Conservation (phyloP, 768 basidiomycete species). For the Termitomyces sp. region DNA sequence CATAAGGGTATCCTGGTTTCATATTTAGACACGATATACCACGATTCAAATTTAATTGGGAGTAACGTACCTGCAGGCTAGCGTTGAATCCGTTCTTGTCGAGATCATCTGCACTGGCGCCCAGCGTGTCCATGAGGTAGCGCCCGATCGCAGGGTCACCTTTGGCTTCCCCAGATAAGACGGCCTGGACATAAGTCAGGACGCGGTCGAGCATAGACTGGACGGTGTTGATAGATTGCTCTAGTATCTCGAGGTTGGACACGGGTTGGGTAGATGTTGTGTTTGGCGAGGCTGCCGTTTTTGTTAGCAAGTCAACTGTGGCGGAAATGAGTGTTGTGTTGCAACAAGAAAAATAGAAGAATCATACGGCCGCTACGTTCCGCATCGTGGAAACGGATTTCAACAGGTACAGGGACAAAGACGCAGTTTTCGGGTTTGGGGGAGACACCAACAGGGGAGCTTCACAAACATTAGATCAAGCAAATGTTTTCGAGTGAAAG, state of each 20-base stretch:
- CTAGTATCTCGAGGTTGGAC: slow-evolving; percentile 73
- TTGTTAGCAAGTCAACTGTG: slow-evolving; percentile 73
- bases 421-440: slow-evolving; percentile 95
- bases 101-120: slow-evolving; percentile 62
- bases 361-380: slow-evolving; percentile 84
- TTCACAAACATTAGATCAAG: slow-evolving; percentile 24
- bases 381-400: slow-evolving; percentile 75
- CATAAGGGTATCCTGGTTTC: slow-evolving; percentile 81
- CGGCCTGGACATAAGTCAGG: slow-evolving; percentile 77
- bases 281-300: slow-evolving; percentile 40
- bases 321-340: neutral
- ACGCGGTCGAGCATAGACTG: slow-evolving; percentile 81
- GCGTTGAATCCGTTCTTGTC: slow-evolving; percentile 75
- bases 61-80: slow-evolving; percentile 59
- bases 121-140: slow-evolving; percentile 86
- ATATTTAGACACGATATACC: slow-evolving; percentile 17
- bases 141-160: slow-evolving; percentile 86
- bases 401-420: slow-evolving; percentile 89
- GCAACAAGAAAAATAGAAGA: neutral
- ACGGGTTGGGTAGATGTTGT: slow-evolving; percentile 49
- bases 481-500: neutral
- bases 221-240: slow-evolving; percentile 67
- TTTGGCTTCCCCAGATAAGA: slow-evolving; percentile 70
- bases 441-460: slow-evolving; percentile 83
- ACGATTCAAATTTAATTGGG: neutral